phyloP scores from a whole-genome alignment of 441 rosid genomes.

The Erodium trifolium region DNA sequence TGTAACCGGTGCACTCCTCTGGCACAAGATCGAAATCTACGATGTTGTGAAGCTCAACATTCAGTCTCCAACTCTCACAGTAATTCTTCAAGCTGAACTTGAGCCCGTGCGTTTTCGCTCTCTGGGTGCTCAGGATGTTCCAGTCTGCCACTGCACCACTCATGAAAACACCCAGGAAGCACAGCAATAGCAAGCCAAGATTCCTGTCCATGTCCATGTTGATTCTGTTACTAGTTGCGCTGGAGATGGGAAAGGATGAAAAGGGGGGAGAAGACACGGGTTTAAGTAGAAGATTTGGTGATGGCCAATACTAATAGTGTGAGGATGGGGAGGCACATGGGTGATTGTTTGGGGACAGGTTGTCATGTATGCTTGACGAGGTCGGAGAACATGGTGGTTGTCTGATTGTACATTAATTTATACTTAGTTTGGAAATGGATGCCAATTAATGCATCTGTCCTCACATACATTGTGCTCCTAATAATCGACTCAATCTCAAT shows the following conservation, averaged over 20 bases:
- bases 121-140: constrained; percentile 4
- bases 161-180: constrained; percentile 1
- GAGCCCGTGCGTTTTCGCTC: not conserved
- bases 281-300: constrained; percentile 1
- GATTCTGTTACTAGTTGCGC: not conserved
- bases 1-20: not conserved
- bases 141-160: constrained; percentile 1
- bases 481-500: no score
- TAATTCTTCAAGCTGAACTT: constrained; percentile 6
- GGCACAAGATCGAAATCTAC: not conserved
- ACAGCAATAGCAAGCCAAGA: not conserved
- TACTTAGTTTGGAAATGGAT: not conserved
- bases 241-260: not conserved
- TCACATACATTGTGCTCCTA: not conserved
- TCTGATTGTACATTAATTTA: not conserved
- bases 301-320: not conserved
- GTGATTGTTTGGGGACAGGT: not conserved
- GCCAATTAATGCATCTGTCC: constrained; percentile 1
- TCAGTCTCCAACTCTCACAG: constrained; percentile 4
- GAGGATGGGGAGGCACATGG: not conserved
- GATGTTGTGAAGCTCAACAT: constrained; percentile 6
- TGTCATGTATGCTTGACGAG: not conserved
- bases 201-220: not conserved
- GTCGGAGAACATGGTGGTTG: not conserved
- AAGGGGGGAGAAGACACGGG: not conserved